phyloP scores from a whole-genome alignment of 495 filamentous ascomycete species.

The Neurospora hispaniola region DNA sequence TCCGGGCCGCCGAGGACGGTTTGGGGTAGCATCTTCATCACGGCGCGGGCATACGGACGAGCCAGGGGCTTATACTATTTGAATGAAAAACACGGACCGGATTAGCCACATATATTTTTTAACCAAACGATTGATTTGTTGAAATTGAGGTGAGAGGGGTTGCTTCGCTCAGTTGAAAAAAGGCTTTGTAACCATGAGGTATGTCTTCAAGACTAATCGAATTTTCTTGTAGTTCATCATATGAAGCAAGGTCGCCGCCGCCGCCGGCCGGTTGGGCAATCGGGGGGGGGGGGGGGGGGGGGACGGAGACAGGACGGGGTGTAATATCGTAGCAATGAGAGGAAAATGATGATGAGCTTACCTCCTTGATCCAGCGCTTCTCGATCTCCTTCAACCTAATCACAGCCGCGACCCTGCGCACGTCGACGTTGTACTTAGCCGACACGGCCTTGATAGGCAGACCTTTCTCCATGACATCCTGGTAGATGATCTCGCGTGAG shows the following conservation, averaged over 20 bases:
- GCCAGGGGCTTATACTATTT: slow-evolving; percentile 67
- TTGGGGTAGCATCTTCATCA: slow-evolving; percentile 73
- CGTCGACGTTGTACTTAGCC: slow-evolving; percentile 65
- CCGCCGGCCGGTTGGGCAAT: not conserved
- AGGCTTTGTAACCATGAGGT: slow-evolving; percentile 57
- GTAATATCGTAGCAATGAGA: not conserved
- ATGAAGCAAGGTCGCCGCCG: slow-evolving; percentile 5
- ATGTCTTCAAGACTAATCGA: slow-evolving; percentile 99
- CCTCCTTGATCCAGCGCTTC: slow-evolving; percentile 62
- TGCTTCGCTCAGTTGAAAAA: not conserved
- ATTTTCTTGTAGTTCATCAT: slow-evolving; percentile 66
- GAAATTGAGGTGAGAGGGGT: not conserved
- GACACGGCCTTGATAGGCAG: slow-evolving; percentile 68
- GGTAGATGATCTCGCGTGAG: slow-evolving; percentile 65
- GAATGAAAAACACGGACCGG: not conserved
- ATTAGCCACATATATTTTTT: not conserved
- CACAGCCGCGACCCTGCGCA: slow-evolving; percentile 80
- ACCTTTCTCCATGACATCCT: slow-evolving; percentile 49
- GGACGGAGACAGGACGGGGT: not conserved
- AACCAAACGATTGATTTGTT: not conserved
- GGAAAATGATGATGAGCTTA: slow-evolving; percentile 29
- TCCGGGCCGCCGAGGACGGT: slow-evolving; percentile 10
- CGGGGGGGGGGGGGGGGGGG: too few relatives aligned
- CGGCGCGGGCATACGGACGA: slow-evolving; percentile 59
- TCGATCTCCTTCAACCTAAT: slow-evolving; percentile 82